These are phyloP conservation scores for Melaleuca quinquenervia DNA, from an alignment of 345 rosid genomes.

Conservation along the genomic window DNA sequence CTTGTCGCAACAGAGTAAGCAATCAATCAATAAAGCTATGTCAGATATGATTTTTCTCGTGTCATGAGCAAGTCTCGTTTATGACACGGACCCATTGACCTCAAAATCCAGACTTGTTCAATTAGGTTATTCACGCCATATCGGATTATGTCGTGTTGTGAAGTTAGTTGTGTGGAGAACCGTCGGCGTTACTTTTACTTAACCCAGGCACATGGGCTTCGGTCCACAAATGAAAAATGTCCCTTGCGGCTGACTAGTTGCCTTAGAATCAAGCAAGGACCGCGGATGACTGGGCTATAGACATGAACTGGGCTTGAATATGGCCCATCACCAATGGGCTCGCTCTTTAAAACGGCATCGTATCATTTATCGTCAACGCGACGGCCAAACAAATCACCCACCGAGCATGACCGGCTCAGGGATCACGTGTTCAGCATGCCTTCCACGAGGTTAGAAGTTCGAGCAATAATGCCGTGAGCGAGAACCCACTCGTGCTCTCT, in stretches of 20 bases:
- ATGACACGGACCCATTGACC: background rate
- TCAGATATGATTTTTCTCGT: background rate
- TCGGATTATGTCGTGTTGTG: background rate
- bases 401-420: background rate
- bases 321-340: background rate
- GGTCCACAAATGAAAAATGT: background rate
- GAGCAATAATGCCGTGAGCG: background rate
- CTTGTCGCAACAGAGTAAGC: background rate
- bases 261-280: background rate
- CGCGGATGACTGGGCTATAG: background rate
- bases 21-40: no score
- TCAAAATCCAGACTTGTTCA: background rate
- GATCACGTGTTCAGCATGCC: background rate
- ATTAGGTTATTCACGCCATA: fast-evolving
- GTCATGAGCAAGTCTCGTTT: background rate
- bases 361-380: background rate
- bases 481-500: background rate
- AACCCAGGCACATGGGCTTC: background rate
- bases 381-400: background rate
- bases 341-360: background rate
- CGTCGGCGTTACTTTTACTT: background rate
- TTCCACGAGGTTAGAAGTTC: background rate
- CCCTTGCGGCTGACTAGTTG: background rate
- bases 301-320: background rate
- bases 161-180: background rate